Base-by-base conservation (phyloP, 2,329 filamentous ascomycete genomes). In the Talaromyces verruculosus region DNA sequence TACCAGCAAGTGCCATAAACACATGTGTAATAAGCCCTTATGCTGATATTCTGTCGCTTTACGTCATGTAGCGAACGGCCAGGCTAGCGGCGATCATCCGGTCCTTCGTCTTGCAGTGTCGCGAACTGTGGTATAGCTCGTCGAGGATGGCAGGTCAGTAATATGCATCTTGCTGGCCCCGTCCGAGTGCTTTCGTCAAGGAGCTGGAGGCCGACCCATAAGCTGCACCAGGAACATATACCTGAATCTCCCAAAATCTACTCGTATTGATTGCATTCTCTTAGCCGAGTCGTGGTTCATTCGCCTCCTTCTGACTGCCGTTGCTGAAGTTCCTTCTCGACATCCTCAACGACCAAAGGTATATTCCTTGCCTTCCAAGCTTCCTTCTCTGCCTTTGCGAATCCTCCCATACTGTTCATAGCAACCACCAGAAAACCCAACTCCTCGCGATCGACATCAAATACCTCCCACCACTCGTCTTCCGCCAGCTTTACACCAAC, bases 381-480 rank as follows among this genome's bases (percentile, higher is more conserved):
- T 61, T 83, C 82, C 71, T 78, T 84, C 72, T 91, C 88, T 49
- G 83, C 83, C 67, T 78, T 79, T 63, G 88, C 87, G 79, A 90
- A 92, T 0, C 87, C 88, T 68, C 90, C 88, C 64, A 96, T 81
- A 72, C 93, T 97, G 68, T 88, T 83, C 85, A 97, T 87, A 0
- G 85, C 93, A 11, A 97, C 91, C 3, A 96, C 93, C 66, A 98
- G 79, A 71, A 98, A 98, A 0, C 95, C 95, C 41, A 99, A 83
- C 76, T 97, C 93, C 81, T 99, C 95, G 61, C 95, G 85, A 72
- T 97, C 93, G 7, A 95, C 91, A 77, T 99, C 95, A 76, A 98
- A 98, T 0, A 98, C 92, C 78, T 97, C 93, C 95, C 95, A 99
- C 95, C 95, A 99, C 69, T 92, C 89, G 58, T 86, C 87, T 69